phyloP scores from a whole-genome alignment of 441 rosid genomes.

The Pelargonium australe region DNA sequence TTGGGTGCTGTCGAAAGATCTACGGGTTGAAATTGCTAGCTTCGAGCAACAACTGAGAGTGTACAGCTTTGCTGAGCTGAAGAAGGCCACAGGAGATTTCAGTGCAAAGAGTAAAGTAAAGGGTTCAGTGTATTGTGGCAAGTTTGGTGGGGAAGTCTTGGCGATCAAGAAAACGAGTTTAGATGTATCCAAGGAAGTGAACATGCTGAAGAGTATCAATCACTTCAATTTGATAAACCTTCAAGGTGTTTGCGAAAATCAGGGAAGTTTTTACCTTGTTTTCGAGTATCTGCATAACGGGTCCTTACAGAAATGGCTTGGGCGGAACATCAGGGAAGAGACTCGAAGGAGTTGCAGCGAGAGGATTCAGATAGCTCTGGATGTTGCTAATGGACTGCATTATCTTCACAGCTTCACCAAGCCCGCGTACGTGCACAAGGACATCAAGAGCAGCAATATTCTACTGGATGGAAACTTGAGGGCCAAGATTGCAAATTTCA shows the following conservation, averaged over 20 bases:
- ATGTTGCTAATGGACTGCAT: conserved; percentile 46
- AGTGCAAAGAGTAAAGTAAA: conserved; percentile 30
- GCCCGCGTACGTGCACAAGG: conserved; percentile 41
- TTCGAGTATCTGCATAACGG: conserved; percentile 41
- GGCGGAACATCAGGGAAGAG: conserved; percentile 12
- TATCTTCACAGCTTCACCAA: conserved; percentile 52
- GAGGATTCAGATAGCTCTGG: conserved; percentile 42
- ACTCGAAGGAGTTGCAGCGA: conserved; percentile 15
- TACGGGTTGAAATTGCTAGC: conserved; percentile 36
- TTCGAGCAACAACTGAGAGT: conserved; percentile 35
- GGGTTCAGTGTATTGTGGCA: conserved; percentile 35
- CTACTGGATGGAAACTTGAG: conserved; percentile 28
- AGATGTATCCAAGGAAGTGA: conserved; percentile 38
- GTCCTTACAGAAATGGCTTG: conserved; percentile 38
- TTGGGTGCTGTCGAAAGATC: conserved; percentile 23
- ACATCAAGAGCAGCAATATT: conserved; percentile 38
- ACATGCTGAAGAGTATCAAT: conserved; percentile 37
- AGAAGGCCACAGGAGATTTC: conserved; percentile 35
- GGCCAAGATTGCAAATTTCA: conserved; percentile 19
- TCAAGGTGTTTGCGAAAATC: conserved; percentile 33
- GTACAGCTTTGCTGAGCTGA: conserved; percentile 28
- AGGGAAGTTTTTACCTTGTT: conserved; percentile 30
- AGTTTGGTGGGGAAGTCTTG: conserved; percentile 28
- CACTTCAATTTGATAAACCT: conserved; percentile 49
- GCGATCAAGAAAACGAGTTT: conserved; percentile 32